Conservation (phyloP, 2,329 filamentous ascomycete genomes). For the Fusarium marasasianum region DNA sequence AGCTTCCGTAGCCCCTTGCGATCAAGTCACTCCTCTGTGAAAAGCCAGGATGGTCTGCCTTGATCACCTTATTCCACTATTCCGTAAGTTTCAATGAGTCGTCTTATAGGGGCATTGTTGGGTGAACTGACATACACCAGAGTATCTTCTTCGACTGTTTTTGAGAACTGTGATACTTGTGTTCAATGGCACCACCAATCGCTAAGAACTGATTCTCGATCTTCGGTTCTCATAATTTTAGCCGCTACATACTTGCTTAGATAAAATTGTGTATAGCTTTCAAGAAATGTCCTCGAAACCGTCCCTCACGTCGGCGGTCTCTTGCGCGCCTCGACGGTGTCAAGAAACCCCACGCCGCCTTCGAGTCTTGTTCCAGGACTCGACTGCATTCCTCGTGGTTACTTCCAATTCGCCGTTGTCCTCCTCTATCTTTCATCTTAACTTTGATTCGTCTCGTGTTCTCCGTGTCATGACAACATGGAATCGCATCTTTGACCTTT, state of each 20-base stretch:
- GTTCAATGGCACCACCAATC: not conserved
- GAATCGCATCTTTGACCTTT: no score
- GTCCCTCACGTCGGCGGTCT: not conserved
- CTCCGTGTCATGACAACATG: accelerated
- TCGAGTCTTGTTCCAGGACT: not conserved
- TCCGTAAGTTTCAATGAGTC: not conserved
- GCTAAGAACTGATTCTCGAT: no score
- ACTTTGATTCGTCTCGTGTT: no score
- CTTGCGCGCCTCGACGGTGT: not conserved
- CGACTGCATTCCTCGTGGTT: not conserved
- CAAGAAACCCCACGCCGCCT: no score
- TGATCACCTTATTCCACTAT: not conserved
- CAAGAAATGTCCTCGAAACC: not conserved
- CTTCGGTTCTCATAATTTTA: accelerated
- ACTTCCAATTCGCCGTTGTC: accelerated
- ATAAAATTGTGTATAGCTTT: accelerated
- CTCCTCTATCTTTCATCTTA: not conserved
- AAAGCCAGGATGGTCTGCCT: accelerated
- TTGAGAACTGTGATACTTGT: no score
- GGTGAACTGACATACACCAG: no score
- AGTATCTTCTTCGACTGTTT: no score
- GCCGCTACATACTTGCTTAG: accelerated
- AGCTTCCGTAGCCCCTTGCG: not conserved
- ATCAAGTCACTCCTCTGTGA: accelerated
- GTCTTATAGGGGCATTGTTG: accelerated